Base-by-base conservation (phyloP, 768 basidiomycete genomes). In the Termitomyces sp. region DNA sequence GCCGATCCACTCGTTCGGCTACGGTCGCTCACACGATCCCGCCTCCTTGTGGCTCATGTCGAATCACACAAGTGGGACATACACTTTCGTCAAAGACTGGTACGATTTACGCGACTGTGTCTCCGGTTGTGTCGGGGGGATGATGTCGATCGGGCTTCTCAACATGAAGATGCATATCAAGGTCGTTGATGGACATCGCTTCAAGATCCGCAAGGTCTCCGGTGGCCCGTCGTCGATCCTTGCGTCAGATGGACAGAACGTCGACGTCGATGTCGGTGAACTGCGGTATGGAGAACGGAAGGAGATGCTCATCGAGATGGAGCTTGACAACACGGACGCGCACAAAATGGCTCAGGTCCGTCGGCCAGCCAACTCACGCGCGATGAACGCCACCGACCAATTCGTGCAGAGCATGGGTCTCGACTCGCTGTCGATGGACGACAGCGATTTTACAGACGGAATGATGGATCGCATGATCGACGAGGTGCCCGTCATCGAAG, bases 31-130 rank as follows among this genome's bases (percentile, higher is more conserved):
- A 16, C 97, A 98, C 69, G 97, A 98, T 71, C 97, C 97, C 18
- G 93, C 93, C 14, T 96, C 95, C 7, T 83, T 99, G 34, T 98
- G 97, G 97, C 86, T 98, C 46, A 95, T 99, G 82, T 98, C 95
- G 10, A 98, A 98, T 71, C 95, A 98, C 71, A 98, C 97, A 3
- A 86, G 86, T 62, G 97, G 97, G 26, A 97, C 95, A 30, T 98
- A 98, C 75, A 98, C 95, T 4, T 99, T 97, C 66, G 94, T 98
- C 60, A 92, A 91, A 74, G 96, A 97, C 69, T 98, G 95, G 91
- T 95, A 98, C 70, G 93, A 98, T 71, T 85, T 98, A 32, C 87
- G 92, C 24, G 87, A 90, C 65, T 91, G 94, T 61, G 81, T 99
- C 33, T 93, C 95, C 5, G 97, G 97, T 5, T 94, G 93, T 68